Evolutionary conservation across 768 basidiomycete genomes (phyloP).

Genomic region (Krasilnikovozyma curviuscula): DNA sequence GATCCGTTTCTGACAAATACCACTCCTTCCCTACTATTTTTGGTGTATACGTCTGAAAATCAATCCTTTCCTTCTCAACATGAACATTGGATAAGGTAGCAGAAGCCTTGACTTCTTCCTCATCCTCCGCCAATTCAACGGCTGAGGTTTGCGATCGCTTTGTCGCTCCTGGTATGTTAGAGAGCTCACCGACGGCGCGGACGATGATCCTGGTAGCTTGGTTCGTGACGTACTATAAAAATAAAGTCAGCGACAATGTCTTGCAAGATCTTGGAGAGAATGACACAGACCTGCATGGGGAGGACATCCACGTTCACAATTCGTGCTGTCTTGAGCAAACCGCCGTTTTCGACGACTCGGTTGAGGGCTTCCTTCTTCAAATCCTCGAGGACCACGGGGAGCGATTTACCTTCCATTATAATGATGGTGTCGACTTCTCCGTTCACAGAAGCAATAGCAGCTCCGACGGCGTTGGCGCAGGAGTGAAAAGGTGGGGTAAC

Average conservation of each 20-base stretch:
- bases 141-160: no score
- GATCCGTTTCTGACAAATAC: constrained; percentile 33
- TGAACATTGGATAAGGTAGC: constrained; percentile 5
- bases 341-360: constrained; percentile 33
- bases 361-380: constrained; percentile 31
- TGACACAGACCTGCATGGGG: constrained; percentile 32
- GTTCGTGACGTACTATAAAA: constrained; percentile 33
- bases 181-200: no score
- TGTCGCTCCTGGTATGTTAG: no score
- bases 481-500: no score
- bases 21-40: constrained; percentile 29
- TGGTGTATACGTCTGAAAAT: constrained; percentile 28
- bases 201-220: constrained; percentile 32
- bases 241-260: no score
- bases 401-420: constrained; percentile 20
- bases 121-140: constrained; percentile 30
- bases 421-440: constrained; percentile 36
- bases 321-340: constrained; percentile 29
- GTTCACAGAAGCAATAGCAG: constrained; percentile 43
- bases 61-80: constrained; percentile 11
- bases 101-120: no score
- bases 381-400: constrained; percentile 24
- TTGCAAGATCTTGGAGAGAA: no score
- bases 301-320: constrained; percentile 41
- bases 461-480: constrained; percentile 27